Conservation (phyloP, 2,329 filamentous ascomycete species). For the Calonectria henricotiae region DNA sequence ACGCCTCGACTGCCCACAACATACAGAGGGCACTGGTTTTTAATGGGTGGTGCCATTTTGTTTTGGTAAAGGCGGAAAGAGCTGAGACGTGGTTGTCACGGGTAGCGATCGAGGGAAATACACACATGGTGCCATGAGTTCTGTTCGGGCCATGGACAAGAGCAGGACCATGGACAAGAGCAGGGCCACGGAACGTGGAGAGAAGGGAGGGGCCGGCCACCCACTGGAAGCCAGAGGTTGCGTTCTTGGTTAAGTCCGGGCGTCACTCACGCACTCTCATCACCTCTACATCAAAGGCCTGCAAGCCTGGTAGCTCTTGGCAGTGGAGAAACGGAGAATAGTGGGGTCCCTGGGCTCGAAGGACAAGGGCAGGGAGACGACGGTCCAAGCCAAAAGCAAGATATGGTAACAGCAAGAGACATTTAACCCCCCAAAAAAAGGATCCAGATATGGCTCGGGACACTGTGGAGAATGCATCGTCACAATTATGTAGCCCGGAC, state of each 20-base stretch:
- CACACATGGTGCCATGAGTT: constrained; percentile 28
- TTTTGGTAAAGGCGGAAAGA: neutral
- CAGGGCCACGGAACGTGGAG: constrained; percentile 16
- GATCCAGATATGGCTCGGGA: constrained; percentile 1
- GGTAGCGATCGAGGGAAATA: constrained; percentile 1
- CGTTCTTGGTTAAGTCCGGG: too few species aligned
- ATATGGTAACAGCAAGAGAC: constrained; percentile 22
- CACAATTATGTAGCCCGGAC: constrained; percentile 13
- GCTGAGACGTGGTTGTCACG: neutral
- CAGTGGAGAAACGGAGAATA: constrained; percentile 33
- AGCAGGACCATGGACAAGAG: constrained; percentile 1
- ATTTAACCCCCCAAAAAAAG: constrained; percentile 12
- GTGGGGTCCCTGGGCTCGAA: constrained; percentile 23
- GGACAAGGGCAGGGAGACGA: constrained; percentile 30
- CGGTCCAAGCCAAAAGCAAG: constrained; percentile 22
- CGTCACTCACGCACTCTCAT: too few species aligned
- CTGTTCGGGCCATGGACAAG: neutral
- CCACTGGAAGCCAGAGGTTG: neutral
- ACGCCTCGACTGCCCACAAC: constrained; percentile 13
- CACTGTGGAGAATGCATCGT: constrained; percentile 17
- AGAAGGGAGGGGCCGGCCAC: neutral
- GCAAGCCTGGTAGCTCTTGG: constrained; percentile 35
- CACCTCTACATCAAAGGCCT: constrained; percentile 1
- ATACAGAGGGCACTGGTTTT: constrained; percentile 8
- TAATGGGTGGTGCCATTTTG: neutral